Percentiles rank a stretch among this genome's conserved stretches.
These are phyloP conservation scores for Fusarium sp. DNA, from an alignment of 2,329 filamentous ascomycete species.

Conservation along the genomic window DNA sequence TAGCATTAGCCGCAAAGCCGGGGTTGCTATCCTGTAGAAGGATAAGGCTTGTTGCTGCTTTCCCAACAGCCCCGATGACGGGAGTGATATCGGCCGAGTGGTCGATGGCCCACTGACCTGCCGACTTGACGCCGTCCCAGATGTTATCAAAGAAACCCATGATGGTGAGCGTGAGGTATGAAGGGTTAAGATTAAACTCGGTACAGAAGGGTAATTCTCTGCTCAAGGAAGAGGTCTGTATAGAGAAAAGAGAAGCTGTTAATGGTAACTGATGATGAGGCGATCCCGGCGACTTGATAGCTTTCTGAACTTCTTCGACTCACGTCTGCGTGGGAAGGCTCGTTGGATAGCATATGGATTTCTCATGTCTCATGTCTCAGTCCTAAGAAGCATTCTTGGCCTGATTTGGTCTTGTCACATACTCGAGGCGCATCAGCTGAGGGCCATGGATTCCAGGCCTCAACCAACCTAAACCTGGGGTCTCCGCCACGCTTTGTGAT, in stretches of 20 bases:
- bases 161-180: rapidly evolving
- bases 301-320: rapidly evolving
- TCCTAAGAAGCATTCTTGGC: neutral
- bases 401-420: neutral
- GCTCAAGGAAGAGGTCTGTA: neutral
- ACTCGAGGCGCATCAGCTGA: neutral
- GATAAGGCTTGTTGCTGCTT: rapidly evolving
- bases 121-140: neutral
- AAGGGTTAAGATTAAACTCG: no score
- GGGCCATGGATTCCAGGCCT: no score
- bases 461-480: no score
- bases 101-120: neutral
- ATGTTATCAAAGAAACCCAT: neutral
- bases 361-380: neutral
- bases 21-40: rapidly evolving
- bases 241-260: neutral
- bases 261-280: neutral
- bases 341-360: rapidly evolving
- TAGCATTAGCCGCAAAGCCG: neutral
- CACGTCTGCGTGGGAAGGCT: rapidly evolving
- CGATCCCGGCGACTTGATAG: neutral
- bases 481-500: no score
- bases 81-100: neutral
- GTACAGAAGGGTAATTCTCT: no score
- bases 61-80: neutral